phyloP scores from a whole-genome alignment of 495 filamentous ascomycete species.

The Trichodelitschia bisporula region DNA sequence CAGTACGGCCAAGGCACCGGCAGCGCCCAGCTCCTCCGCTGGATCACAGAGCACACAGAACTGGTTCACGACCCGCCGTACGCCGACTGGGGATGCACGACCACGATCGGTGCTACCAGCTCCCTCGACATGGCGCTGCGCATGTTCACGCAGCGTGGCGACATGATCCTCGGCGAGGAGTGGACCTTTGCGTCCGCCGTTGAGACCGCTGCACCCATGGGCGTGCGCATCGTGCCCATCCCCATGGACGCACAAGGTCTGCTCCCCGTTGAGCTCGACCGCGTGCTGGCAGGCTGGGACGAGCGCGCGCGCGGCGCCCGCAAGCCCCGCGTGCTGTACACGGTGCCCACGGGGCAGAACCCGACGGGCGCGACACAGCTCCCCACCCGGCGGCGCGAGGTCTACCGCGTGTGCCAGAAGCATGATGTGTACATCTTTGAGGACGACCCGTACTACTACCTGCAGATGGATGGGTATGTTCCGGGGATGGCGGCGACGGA shows the following conservation, averaged over 20 bases:
- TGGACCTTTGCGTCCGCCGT: slow-evolving; percentile 67
- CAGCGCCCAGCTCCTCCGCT: slow-evolving; percentile 65
- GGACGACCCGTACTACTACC: slow-evolving; percentile 89
- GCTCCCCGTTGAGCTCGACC: slow-evolving; percentile 37
- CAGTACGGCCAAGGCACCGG: slow-evolving; percentile 82
- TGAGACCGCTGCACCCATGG: slow-evolving; percentile 58
- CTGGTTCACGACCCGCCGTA: slow-evolving; percentile 53
- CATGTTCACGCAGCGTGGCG: slow-evolving; percentile 47
- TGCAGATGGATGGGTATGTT: slow-evolving; percentile 75
- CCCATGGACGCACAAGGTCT: slow-evolving; percentile 59
- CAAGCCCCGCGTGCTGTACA: slow-evolving; percentile 63
- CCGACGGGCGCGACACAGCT: slow-evolving; percentile 73
- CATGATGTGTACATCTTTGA: slow-evolving; percentile 77
- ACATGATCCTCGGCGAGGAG: slow-evolving; percentile 59
- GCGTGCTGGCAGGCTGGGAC: slow-evolving; percentile 43
- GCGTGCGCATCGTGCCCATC: slow-evolving; percentile 45
- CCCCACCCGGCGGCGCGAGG: slow-evolving; percentile 31
- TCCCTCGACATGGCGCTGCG: slow-evolving; percentile 54
- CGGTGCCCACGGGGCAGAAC: slow-evolving; percentile 72
- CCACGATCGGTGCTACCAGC: slow-evolving; percentile 57
- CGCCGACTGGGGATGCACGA: slow-evolving; percentile 53
- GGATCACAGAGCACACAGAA: slow-evolving; percentile 79
- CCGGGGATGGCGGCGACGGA: slow-evolving; percentile 18
- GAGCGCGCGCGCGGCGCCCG: slow-evolving; percentile 25
- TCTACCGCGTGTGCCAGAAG: slow-evolving; percentile 56